These are phyloP conservation scores for Apiotrichum veenhuisii DNA, from an alignment of 1,284 basidiomycete genomes.

Conservation along the genomic window DNA sequence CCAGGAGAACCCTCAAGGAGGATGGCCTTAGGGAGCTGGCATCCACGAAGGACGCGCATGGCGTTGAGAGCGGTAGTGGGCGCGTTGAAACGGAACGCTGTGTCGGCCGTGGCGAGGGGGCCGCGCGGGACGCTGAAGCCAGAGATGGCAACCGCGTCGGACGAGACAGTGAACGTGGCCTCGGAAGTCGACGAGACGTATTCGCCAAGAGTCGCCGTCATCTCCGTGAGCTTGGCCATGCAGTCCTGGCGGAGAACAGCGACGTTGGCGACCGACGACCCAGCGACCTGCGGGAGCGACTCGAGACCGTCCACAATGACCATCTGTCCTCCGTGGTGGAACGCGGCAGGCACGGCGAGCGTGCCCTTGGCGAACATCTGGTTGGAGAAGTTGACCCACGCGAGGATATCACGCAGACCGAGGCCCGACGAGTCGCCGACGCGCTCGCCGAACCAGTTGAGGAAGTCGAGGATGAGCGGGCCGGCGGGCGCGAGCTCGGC, in stretches of 20 bases:
- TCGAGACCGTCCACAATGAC: constrained; percentile 78
- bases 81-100: constrained; percentile 74
- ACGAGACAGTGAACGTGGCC: constrained; percentile 22
- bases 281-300: constrained; percentile 64
- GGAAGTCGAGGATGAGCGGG: constrained; percentile 68
- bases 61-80: constrained; percentile 87
- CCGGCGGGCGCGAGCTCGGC: constrained; percentile 62
- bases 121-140: constrained; percentile 71
- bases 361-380: constrained; percentile 51
- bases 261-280: constrained; percentile 37
- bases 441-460: constrained; percentile 69
- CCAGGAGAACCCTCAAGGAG: constrained; percentile 96
- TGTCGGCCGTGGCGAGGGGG: constrained; percentile 32
- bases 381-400: constrained; percentile 89
- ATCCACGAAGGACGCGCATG: constrained; percentile 83
- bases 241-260: constrained; percentile 40
- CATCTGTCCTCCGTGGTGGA: constrained; percentile 83
- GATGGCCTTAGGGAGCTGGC: constrained; percentile 86
- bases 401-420: constrained; percentile 83
- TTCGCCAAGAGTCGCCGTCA: constrained; percentile 23
- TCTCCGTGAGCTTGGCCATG: constrained; percentile 28
- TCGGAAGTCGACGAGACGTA: constrained; percentile 4
- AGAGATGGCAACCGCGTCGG: constrained; percentile 60
- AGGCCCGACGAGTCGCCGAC: constrained; percentile 61
- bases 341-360: constrained; percentile 58